Evolutionary conservation across 441 rosid genomes (phyloP), one percentile per base, ranked within the genome.

Genomic region (Gossypium laxum): DNA sequence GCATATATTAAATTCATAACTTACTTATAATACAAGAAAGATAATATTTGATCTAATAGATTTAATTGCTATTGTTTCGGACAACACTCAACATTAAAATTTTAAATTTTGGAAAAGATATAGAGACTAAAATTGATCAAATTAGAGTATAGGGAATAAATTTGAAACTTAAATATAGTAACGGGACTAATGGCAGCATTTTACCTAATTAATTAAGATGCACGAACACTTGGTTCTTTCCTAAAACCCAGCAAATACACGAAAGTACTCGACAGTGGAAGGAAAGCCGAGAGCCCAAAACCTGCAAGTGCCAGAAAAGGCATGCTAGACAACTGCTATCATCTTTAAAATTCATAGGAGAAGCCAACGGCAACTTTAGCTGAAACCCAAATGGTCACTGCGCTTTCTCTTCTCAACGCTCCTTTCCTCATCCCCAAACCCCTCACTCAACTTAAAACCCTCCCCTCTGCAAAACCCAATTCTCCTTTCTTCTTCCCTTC

Each of bases 351-450:
- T 48, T 15, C 57, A 14, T 48, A 48, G 57, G 57, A 12, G n/a
- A 64, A 64, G 11, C 69, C 54, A 41, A 64, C 18, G 30, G 32
- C 54, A 24, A 66, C 12, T 5, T 28, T 11, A 66, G 22, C 22
- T 48, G 14, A 3, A 57, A 3, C 55, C 10, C 5, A 48, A 26
- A 90, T 89, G 93, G 81, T 85, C 1, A 18, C 85, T 51, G 73
- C 64, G 38, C 73, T 79, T 67, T 71, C 82, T 73, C 61, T 77
- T 62, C 32, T 70, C 66, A 85, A 67, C 76, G 73, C 83, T 55
- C 28, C 71, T 34, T 67, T 75, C 72, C 62, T 69, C 67, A 48
- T 66, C 32, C 76, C 77, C 10, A 77, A 77, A 55, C 77, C 85
- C 59, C n/a, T 67, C 65, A 62, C 78, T 57, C 80, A 14, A 59